Base-by-base conservation (phyloP, 108 stramenopile species). In the Aureococcus anophagefferens region DNA sequence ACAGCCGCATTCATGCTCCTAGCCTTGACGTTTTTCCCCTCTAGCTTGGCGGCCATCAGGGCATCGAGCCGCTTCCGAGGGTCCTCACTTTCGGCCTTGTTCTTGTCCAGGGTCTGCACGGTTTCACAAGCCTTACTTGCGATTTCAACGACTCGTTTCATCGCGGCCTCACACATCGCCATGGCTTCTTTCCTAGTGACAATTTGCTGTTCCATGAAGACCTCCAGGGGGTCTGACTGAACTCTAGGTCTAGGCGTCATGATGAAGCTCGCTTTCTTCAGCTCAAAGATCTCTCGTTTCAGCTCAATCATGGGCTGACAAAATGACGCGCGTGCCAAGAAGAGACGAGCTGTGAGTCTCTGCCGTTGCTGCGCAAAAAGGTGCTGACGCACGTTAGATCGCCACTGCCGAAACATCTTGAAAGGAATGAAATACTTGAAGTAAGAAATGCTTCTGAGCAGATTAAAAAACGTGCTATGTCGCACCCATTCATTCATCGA, bases 401-500 rank as follows among this genome's bases (percentile, higher is more conserved):
- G 51, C 86, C 86, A 87, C 21, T 67, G 30, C 33, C 67, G 68
- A 73, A 85, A 87, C 37, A 70, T 68, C 72, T 86, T 84, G 45
- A 35, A 17, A 30, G 37, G 74, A 14, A 82, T 64, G 40, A 76
- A 84, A 31, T 66, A 21, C 65, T 76, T 76, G 70, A 75, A 84
- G 74, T 81, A 84, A 15, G 70, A 83, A 37, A 87, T 79, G 46
- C 76, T 75, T 15, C 82, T 71, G 62, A 85, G 65, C 59, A 87
- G 79, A 64, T 84, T 85, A 69, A 87, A 87, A 59, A 81, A 74
- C 62, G 82, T 83, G 62, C 76, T 66, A 35, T 80, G 80, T 9
- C 84, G 75, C 78, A 84, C 79, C 84, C 84, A 87, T 68, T 84
- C 82, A 29, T 83, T 65, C 25, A 87, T 76, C 11, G 84, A 68